Base-by-base conservation (phyloP, 805 yeast species). In the Saccharomycopsis microspora region DNA sequence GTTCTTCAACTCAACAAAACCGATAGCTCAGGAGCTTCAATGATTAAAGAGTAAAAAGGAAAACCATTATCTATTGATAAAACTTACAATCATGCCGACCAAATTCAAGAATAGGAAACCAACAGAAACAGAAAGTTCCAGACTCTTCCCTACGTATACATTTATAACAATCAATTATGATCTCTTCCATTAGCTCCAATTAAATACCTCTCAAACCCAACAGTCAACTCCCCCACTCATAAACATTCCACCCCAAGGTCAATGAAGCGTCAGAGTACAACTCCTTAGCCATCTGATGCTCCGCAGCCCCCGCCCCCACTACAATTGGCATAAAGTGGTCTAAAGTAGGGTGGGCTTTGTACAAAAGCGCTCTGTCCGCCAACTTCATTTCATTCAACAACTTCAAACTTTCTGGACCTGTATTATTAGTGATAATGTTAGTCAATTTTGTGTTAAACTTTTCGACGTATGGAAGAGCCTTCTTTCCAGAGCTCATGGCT, bases 281-380 rank as follows among this genome's bases (percentile, higher is more conserved):
- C 51, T 72, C 76, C 43, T 64, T 62, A 40, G 72, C 75, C 1
- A 50, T 46, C 32, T 67, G 71, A 28, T 58, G 51, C 9, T 67
- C 68, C 19, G 68, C 63, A 27, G 78, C 70, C 33, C 81, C 74
- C 32, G 81, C 77, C 2, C 78, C 77, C 40, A 77, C 85, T 36
- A 78, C 74, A 5, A 80, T 55, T 1, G 90, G 90, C 54, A 76
- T 62, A 51, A 85, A 75, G 62, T 85, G 94, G 54, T 85, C 94
- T 44, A 78, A 64, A 0, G 89, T 79, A 6, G 94, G 94, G 61
- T 85, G 94, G 0, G 90, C 82, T 34, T 61, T 56, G 37, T 61
- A 65, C 36, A 79, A 59, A 10, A 76, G 59, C 4, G 59, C 55
- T 3, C 54, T 58, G 54, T 65, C 55, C 2, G 32, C 27, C 4